phyloP scores from a whole-genome alignment of 2,329 filamentous ascomycete genomes.

The Talaromyces sp. region DNA sequence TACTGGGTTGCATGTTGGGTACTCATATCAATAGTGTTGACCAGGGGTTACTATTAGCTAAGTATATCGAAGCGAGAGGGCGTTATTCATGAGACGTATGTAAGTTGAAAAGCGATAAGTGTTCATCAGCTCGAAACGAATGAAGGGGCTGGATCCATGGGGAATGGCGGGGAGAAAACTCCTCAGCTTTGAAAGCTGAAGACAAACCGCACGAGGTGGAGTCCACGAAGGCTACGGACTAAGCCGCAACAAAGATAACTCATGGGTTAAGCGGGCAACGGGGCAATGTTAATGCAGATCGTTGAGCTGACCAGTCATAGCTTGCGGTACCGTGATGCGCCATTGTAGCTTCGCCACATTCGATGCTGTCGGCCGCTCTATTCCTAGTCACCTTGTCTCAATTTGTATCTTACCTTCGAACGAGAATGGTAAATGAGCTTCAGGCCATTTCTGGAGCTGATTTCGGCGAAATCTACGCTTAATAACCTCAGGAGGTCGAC shows the following conservation, averaged over 20 bases:
- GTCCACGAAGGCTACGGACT: not conserved
- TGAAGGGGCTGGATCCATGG: not conserved
- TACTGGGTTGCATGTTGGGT: not conserved
- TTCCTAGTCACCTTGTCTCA: too few relatives aligned
- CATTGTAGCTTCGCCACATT: not conserved
- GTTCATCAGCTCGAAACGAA: not conserved
- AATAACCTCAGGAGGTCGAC: too few relatives aligned
- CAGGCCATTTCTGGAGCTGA: too few relatives aligned
- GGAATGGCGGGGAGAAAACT: not conserved
- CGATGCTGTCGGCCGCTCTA: not conserved
- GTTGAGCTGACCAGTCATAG: not conserved
- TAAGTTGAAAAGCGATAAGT: not conserved
- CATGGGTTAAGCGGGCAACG: not conserved
- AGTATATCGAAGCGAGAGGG: not conserved
- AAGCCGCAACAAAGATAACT: not conserved
- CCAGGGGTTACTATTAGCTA: not conserved
- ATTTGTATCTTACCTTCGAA: too few relatives aligned
- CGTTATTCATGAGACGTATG: not conserved
- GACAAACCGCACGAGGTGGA: not conserved
- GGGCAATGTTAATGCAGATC: slow-evolving; percentile 1
- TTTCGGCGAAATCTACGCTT: too few relatives aligned
- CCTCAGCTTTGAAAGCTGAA: not conserved
- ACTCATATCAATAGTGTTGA: not conserved
- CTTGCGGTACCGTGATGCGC: not conserved
- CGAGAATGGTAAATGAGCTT: too few relatives aligned